phyloP scores from a whole-genome alignment of 2,329 filamentous ascomycete species.

The Trichoderma atroviride region DNA sequence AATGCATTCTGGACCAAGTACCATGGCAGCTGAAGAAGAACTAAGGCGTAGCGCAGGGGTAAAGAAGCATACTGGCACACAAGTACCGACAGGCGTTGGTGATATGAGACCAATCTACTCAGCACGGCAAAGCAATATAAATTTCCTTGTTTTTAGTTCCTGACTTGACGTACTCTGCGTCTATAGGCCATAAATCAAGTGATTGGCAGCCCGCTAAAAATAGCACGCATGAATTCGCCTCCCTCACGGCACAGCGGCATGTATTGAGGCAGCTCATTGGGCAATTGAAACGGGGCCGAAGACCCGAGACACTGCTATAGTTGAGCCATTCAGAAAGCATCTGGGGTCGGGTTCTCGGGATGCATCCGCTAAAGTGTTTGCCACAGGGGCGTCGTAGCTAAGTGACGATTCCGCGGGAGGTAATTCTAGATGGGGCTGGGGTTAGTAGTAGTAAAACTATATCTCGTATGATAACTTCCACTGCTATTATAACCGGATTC shows the following conservation, averaged over 20 bases:
- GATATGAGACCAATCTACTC: neutral
- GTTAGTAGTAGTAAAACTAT: neutral
- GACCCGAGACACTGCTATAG: neutral
- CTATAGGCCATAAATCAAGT: neutral
- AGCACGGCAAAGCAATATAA: neutral
- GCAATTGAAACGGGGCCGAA: neutral
- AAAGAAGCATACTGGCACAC: neutral
- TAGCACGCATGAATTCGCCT: neutral
- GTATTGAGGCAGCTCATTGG: neutral
- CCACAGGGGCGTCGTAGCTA: neutral
- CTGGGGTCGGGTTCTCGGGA: neutral
- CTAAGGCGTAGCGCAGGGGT: neutral
- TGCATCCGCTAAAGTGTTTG: neutral
- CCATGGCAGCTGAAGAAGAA: neutral
- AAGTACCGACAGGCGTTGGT: neutral
- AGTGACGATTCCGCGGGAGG: neutral
- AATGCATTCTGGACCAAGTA: neutral
- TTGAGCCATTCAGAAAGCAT: neutral
- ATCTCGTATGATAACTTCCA: neutral
- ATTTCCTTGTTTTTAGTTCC: neutral
- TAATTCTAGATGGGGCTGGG: neutral
- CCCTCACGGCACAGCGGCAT: neutral
- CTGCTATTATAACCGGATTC: neutral
- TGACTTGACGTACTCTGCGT: neutral
- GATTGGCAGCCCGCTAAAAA: neutral